Conservation (phyloP, 352 stramenopile species). For the Globisporangium viniferum region DNA sequence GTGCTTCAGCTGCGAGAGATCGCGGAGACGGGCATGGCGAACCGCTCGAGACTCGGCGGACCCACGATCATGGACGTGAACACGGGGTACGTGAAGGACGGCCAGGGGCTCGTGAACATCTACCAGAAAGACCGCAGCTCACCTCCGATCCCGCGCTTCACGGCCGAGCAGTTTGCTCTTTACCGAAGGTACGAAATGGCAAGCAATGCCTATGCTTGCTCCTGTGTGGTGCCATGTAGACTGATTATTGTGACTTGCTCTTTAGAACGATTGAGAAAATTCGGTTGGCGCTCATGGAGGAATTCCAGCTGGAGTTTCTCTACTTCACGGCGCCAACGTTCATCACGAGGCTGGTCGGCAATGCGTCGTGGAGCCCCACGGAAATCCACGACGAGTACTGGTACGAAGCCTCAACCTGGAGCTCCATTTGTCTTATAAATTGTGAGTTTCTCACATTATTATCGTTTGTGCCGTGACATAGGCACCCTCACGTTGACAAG, state of each 20-base stretch:
- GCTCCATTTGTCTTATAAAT: background rate
- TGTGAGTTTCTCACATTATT: background rate
- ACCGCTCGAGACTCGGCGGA: conserved; percentile 63
- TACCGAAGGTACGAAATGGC: conserved; percentile 50
- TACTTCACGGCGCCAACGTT: conserved; percentile 94
- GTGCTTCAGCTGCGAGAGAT: conserved; percentile 74
- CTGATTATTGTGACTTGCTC: background rate
- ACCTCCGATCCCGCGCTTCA: conserved; percentile 61
- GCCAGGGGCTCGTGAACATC: conserved; percentile 86
- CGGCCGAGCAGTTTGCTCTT: conserved; percentile 72
- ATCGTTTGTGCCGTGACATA: conserved; percentile 8
- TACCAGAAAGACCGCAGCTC: conserved; percentile 61
- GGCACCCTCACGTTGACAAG: conserved; percentile 90
- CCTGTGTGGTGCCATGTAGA: background rate
- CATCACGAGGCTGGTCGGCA: conserved; percentile 88
- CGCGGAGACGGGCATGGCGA: conserved; percentile 79
- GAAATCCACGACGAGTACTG: conserved; percentile 93
- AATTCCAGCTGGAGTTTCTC: conserved; percentile 72
- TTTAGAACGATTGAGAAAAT: conserved; percentile 73
- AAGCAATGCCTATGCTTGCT: background rate
- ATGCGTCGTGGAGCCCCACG: conserved; percentile 66
- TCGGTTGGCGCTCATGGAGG: conserved; percentile 65
- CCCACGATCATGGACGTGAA: conserved; percentile 94
- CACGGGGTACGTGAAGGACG: conserved; percentile 85
- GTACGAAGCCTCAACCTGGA: conserved; percentile 21